phyloP scores from a whole-genome alignment of 2,329 filamentous ascomycete species.

The Xylaria sp. region DNA sequence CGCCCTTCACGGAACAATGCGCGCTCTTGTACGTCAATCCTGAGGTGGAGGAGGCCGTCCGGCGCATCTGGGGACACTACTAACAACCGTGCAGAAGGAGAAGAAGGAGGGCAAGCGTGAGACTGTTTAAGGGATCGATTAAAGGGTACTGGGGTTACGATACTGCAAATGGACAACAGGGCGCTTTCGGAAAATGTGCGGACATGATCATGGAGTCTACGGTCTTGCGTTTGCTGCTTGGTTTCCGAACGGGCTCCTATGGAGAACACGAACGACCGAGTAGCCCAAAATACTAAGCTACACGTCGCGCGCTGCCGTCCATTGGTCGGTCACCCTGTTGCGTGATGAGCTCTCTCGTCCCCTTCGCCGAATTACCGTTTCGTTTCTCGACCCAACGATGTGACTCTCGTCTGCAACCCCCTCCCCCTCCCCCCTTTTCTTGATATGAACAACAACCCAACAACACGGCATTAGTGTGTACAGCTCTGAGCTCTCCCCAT shows the following conservation, averaged over 20 bases:
- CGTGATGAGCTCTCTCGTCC: constrained; percentile 6
- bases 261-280: constrained; percentile 29
- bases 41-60: neutral
- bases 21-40: constrained; percentile 76
- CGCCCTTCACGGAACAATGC: constrained; percentile 98
- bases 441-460: constrained; percentile 10
- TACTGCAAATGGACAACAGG: constrained; percentile 29
- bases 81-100: constrained; percentile 63
- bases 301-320: constrained; percentile 24
- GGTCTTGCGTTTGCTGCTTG: constrained; percentile 32
- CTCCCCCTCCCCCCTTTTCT: neutral
- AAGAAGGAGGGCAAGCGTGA: constrained; percentile 94
- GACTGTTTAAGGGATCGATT: constrained; percentile 52
- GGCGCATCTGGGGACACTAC: neutral
- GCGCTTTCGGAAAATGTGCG: constrained; percentile 30
- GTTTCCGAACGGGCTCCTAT: constrained; percentile 29
- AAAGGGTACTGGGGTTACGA: constrained; percentile 24
- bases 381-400: neutral
- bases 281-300: constrained; percentile 29
- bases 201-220: constrained; percentile 34
- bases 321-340: constrained; percentile 2
- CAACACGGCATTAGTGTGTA: constrained; percentile 47
- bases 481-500: constrained; percentile 41
- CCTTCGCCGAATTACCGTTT: neutral
- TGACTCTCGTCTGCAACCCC: neutral